A percentile compares a stretch with the other conserved stretches of the same genome.
Evolutionary conservation across 306 rosid genomes (phyloP).

Genomic region (Sesbania bispinosa): DNA sequence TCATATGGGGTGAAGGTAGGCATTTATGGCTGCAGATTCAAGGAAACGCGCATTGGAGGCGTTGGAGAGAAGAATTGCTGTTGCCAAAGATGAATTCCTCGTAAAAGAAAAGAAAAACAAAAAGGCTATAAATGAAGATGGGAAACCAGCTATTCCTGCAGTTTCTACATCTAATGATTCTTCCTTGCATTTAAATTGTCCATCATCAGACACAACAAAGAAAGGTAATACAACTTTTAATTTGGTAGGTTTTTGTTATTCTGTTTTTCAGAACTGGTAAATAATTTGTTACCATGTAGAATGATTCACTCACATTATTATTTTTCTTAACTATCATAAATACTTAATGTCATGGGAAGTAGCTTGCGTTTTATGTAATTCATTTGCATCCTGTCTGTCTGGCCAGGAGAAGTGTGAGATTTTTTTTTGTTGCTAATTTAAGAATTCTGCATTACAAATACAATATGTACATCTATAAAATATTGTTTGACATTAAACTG

Average conservation of each 20-base stretch:
- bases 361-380: not conserved
- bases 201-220: conserved; percentile 30
- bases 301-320: not conserved
- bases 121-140: conserved; percentile 17
- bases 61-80: conserved; percentile 66
- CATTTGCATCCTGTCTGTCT: not conserved
- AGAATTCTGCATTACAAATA: not conserved
- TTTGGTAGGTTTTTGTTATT: not conserved
- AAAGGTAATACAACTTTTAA: conserved; percentile 43
- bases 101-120: conserved; percentile 46
- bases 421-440: not conserved
- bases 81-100: conserved; percentile 53
- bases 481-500: conserved; percentile 9
- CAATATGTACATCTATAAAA: not conserved
- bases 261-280: not conserved
- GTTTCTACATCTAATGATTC: conserved; percentile 27
- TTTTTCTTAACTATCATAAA: not conserved
- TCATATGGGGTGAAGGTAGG: not conserved
- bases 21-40: conserved; percentile 62
- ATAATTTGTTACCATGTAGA: not conserved
- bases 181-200: not conserved
- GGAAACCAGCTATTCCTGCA: conserved; percentile 2
- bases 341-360: not conserved
- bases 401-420: not conserved
- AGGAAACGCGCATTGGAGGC: conserved; percentile 75